phyloP scores from a whole-genome alignment of 768 basidiomycete species.

The Guyanaporus albipodus region DNA sequence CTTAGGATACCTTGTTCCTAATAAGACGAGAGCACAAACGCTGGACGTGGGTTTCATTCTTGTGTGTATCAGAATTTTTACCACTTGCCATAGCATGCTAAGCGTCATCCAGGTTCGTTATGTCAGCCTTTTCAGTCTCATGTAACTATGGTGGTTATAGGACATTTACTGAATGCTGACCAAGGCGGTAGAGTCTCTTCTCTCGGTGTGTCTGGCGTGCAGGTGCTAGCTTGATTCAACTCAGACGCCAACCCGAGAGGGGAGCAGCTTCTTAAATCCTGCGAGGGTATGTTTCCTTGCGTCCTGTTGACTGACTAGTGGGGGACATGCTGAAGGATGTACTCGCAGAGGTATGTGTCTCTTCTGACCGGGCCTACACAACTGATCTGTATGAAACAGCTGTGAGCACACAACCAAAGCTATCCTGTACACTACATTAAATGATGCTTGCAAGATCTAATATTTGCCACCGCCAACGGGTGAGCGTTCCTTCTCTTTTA shows the following conservation, averaged over 20 bases:
- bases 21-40: not conserved
- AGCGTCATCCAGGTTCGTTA: slow-evolving; percentile 8
- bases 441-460: not conserved
- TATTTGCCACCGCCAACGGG: not conserved
- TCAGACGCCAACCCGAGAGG: not conserved
- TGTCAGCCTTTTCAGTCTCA: not conserved
- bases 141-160: not conserved
- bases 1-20: not conserved
- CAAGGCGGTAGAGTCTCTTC: not conserved
- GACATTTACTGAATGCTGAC: not conserved
- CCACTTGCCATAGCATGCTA: not conserved
- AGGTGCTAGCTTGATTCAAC: not conserved
- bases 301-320: not conserved
- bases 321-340: not conserved
- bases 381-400: not conserved
- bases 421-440: not conserved
- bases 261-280: slow-evolving; percentile 1
- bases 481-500: slow-evolving; percentile 4
- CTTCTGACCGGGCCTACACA: not conserved
- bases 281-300: slow-evolving; percentile 1
- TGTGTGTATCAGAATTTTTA: not conserved
- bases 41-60: slow-evolving; percentile 10
- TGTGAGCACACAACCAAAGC: not conserved
- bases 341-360: not conserved
- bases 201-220: not conserved